Evolutionary conservation across 2,329 filamentous ascomycete genomes (phyloP).

Genomic region (Celoporthe dispersa): DNA sequence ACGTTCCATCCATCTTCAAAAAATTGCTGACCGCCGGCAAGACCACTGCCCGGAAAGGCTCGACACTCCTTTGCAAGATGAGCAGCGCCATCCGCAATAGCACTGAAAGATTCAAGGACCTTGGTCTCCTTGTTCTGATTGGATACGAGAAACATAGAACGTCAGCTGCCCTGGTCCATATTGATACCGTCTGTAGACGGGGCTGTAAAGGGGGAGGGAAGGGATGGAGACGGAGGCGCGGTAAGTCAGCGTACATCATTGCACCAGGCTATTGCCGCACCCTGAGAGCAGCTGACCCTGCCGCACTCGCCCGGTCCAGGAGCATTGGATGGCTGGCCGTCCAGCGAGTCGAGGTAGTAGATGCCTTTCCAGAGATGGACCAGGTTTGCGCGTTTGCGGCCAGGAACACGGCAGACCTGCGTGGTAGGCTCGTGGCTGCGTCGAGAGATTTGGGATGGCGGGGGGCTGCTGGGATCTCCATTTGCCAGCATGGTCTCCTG

Average conservation of each 20-base stretch:
- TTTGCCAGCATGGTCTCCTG: background rate
- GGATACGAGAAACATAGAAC: background rate
- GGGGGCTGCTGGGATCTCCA: background rate
- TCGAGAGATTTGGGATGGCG: background rate
- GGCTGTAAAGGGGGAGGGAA: background rate
- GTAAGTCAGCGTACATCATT: conserved; percentile 32
- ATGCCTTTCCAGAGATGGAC: conserved; percentile 21
- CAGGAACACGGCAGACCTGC: background rate
- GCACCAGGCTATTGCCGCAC: conserved; percentile 34
- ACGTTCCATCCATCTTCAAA: conserved; percentile 15
- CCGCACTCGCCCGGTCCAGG: conserved; percentile 30
- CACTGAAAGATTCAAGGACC: background rate
- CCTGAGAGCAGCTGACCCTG: conserved; percentile 32
- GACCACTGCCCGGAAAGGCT: background rate
- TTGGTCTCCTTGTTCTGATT: background rate
- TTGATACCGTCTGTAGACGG: too few relatives aligned
- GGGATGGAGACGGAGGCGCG: background rate
- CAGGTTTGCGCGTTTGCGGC: background rate
- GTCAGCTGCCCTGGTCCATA: background rate
- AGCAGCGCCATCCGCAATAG: background rate
- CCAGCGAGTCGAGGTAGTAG: conserved; percentile 26
- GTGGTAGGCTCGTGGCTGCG: background rate
- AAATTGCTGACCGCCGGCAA: conserved; percentile 10
- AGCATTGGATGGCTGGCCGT: conserved; percentile 26
- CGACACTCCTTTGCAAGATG: background rate